Evolutionary conservation across 2,329 filamentous ascomycete species (phyloP), one percentile per base, ranked within the genome.

Genomic region (Penicillium sp.): DNA sequence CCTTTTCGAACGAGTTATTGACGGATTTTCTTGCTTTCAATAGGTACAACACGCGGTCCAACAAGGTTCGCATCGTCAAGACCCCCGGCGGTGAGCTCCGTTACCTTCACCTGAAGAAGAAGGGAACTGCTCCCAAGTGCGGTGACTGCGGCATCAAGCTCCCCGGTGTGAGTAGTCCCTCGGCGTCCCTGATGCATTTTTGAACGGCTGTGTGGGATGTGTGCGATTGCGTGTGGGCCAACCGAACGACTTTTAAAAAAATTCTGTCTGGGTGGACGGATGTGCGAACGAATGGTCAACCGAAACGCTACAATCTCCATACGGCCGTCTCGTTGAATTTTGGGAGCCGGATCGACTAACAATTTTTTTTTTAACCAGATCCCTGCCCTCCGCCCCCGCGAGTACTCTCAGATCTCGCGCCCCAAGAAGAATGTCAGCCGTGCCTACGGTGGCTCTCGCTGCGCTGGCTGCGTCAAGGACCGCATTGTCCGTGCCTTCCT

Each of bases 81-180:
- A 98, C 93, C 64, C 93, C 94, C 64, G 94, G 93, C 75, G 93
- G 93, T 74, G 83, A 91, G 75, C 84, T 95, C 70, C 85, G 93
- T 75, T 85, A 95, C 73, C 87, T 97, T 68, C 91, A 98, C 85
- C 90, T 96, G 81, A 97, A 97, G 87, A 98, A 98, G 88, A 87
- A 85, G 75, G 93, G 90, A 67, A 95, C 89, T 73, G 87, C 90
- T 61, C 93, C 93, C 72, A 98, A 98, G 83, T 98, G 93, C 75
- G 88, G 94, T 82, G 93, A 98, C 82, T 98, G 94, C 73, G 93
- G 93, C 72, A 83, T 83, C 79, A 97, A 97, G 81, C 86, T 98
- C 70, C 83, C 88, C 72, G 93, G 93, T 76, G 90, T 98, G 88
- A 86, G 89, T 94, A 58, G 51, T 60, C 60, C 63, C 61, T 53